A percentile compares a stretch with the other conserved stretches of the same genome.
phyloP scores from a whole-genome alignment of 768 basidiomycete species.

The Lactarius hengduanensis region DNA sequence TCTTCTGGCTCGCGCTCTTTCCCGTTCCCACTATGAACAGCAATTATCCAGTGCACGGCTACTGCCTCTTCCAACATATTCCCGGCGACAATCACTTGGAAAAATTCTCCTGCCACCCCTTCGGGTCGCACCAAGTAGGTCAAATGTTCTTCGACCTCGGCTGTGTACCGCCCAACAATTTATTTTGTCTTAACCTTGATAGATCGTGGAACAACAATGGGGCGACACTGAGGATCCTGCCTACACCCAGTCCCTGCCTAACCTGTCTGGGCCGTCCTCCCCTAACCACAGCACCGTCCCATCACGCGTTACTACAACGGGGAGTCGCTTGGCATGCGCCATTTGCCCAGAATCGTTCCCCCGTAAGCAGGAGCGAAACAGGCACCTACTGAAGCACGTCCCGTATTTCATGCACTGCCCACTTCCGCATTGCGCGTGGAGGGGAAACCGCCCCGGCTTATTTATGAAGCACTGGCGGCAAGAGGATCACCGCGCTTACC shows the following conservation, averaged over 20 bases:
- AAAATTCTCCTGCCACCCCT: background rate
- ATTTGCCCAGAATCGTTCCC: background rate
- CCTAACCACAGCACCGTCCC: background rate
- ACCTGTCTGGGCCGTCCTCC: background rate
- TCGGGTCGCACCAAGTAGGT: background rate
- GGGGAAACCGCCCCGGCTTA: background rate
- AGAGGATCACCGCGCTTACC: background rate
- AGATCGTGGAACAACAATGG: background rate
- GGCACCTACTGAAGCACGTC: background rate
- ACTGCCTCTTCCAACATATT: background rate
- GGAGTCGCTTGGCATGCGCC: background rate
- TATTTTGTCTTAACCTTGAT: background rate
- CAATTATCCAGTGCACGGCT: background rate
- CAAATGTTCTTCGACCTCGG: background rate
- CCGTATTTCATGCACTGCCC: conserved; percentile 5
- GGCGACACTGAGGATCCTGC: background rate
- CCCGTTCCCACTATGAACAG: background rate
- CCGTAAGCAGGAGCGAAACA: background rate
- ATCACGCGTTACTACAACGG: background rate
- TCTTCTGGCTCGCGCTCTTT: background rate
- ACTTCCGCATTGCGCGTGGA: background rate
- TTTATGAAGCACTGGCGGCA: background rate
- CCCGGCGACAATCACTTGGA: background rate
- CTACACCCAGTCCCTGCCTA: background rate
- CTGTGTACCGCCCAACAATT: background rate